A percentile compares a stretch with the other conserved stretches of the same genome.
Evolutionary conservation across 2,329 filamentous ascomycete genomes (phyloP).

Genomic region (Colletotrichum tropicicola): DNA sequence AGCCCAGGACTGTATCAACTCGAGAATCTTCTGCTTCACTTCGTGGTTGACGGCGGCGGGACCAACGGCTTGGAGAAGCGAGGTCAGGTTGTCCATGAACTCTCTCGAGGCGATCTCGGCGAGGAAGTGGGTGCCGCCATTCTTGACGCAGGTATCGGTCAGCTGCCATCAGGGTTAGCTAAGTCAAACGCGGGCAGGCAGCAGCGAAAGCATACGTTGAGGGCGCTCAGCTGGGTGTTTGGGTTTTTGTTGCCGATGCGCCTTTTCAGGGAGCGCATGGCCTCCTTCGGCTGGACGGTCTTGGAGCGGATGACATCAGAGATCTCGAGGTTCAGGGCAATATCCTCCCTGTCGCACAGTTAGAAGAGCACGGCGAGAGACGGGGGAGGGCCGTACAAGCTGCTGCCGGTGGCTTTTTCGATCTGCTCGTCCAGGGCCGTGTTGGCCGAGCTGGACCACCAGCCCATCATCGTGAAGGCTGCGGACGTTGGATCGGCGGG

Average conservation of each 20-base stretch:
- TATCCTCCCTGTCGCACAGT: conserved; percentile 77
- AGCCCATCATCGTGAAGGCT: conserved; percentile 76
- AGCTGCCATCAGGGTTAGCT: conserved; percentile 65
- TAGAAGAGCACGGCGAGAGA: conserved; percentile 29
- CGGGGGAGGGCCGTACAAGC: conserved; percentile 76
- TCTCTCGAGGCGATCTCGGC: conserved; percentile 94
- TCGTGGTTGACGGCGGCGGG: conserved; percentile 80
- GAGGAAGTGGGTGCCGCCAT: conserved; percentile 95
- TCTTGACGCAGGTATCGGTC: conserved; percentile 98
- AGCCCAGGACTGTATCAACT: conserved; percentile 94
- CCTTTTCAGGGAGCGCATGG: conserved; percentile 94
- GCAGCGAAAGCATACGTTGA: conserved; percentile 70
- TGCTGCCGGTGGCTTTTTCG: conserved; percentile 92
- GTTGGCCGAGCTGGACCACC: conserved; percentile 93
- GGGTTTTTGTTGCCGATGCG: conserved; percentile 98
- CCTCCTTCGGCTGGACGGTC: conserved; percentile 95
- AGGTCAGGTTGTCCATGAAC: conserved; percentile 97
- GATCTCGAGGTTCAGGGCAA: conserved; percentile 96
- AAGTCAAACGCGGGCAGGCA: conserved; percentile 33
- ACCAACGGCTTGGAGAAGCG: conserved; percentile 84
- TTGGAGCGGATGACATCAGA: conserved; percentile 98
- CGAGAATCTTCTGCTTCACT: conserved; percentile 89
- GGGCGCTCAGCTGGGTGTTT: conserved; percentile 92
- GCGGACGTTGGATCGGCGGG: conserved; percentile 18
- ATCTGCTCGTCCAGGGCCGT: conserved; percentile 96